phyloP scores from a whole-genome alignment of 257 asterid species.

The Ballota nigra region DNA sequence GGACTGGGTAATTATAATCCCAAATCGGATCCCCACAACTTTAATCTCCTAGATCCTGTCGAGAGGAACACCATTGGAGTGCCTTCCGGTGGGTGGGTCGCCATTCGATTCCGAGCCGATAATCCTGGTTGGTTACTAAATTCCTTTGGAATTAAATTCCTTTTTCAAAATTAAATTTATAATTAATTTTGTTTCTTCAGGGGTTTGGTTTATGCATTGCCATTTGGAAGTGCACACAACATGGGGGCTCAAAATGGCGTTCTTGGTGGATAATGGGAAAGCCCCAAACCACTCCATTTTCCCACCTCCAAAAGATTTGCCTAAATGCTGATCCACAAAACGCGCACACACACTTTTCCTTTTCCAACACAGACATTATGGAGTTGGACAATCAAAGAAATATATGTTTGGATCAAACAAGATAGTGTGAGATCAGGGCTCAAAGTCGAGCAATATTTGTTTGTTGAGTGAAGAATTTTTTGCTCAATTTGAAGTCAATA shows the following conservation, averaged over 20 bases:
- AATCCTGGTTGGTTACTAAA: conserved; percentile 62
- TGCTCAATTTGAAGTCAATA: too few relatives aligned
- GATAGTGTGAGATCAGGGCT: not conserved
- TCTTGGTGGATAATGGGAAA: conserved; percentile 84
- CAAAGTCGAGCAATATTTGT: conserved; percentile 20
- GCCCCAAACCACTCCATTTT: conserved; percentile 56
- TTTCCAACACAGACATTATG: not conserved
- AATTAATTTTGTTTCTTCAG: conserved; percentile 27
- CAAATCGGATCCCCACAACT: conserved; percentile 51
- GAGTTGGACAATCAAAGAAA: conserved; percentile 9
- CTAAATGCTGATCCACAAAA: conserved; percentile 48
- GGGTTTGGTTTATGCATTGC: conserved; percentile 93
- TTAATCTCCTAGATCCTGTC: conserved; percentile 83
- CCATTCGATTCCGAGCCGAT: conserved; percentile 81
- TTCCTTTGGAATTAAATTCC: too few relatives aligned
- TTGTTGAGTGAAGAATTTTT: conserved; percentile 28
- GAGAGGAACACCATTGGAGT: conserved; percentile 93
- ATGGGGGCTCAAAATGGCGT: conserved; percentile 88
- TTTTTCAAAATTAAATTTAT: too few relatives aligned
- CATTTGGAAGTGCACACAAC: conserved; percentile 91
- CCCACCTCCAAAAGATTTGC: conserved; percentile 84
- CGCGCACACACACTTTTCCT: not conserved
- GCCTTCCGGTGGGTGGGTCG: conserved; percentile 97
- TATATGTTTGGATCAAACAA: too few relatives aligned
- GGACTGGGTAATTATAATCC: conserved; percentile 78